phyloP scores from a whole-genome alignment of 192 early-diverging fungal genomes.

The Backusella westeae region DNA sequence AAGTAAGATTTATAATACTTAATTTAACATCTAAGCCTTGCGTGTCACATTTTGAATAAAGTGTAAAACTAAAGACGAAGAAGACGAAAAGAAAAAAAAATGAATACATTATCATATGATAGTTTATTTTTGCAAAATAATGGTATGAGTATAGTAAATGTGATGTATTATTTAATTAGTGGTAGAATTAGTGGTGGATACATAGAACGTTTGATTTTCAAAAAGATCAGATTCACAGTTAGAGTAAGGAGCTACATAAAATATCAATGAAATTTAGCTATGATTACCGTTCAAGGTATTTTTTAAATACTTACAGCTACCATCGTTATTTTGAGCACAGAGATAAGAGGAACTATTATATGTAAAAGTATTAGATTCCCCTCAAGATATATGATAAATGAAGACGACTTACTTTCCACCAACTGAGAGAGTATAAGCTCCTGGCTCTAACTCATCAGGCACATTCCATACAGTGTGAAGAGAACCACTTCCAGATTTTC shows the following conservation, averaged over 20 bases:
- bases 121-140: neutral
- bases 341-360: neutral
- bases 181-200: neutral
- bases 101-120: neutral
- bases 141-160: neutral
- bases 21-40: neutral
- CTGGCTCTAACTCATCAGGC: neutral
- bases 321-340: neutral
- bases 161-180: neutral
- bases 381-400: neutral
- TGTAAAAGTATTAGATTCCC: neutral
- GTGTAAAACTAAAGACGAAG: neutral
- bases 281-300: neutral
- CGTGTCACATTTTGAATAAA: neutral
- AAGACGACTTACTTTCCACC: neutral
- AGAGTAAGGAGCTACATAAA: neutral
- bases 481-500: neutral
- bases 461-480: neutral
- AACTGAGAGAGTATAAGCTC: neutral
- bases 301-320: neutral
- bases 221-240: neutral
- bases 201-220: neutral
- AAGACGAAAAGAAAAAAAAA: neutral
- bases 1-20: too few species aligned
- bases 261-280: neutral